A percentile compares a stretch with the other conserved stretches of the same genome.
Conservation (phyloP, 2,329 filamentous ascomycete species). For the Coniochaeta prunicola region DNA sequence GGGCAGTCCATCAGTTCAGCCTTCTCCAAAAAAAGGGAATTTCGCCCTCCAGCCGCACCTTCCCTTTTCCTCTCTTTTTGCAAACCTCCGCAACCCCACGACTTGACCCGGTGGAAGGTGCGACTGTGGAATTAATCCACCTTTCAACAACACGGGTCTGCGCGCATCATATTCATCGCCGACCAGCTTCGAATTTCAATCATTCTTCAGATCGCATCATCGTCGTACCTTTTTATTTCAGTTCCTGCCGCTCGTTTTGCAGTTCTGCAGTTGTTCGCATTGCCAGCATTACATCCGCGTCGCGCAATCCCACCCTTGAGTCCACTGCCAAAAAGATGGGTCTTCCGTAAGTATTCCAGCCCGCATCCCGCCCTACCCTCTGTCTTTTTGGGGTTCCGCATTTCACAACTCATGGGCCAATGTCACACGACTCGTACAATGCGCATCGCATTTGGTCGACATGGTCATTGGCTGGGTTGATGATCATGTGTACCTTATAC, state of each 20-base stretch:
- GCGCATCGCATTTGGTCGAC: background rate
- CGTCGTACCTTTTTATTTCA: background rate
- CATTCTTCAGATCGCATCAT: background rate
- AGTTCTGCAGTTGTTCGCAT: background rate
- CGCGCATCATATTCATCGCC: background rate
- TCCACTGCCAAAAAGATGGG: slow-evolving; percentile 14
- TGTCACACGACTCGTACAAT: background rate
- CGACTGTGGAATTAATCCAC: background rate
- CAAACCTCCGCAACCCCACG: slow-evolving; percentile 18
- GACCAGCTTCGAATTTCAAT: background rate
- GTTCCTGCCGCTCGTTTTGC: background rate
- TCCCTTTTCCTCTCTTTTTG: slow-evolving; percentile 10
- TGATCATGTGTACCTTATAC: no score
- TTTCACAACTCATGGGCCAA: background rate
- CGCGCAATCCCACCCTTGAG: slow-evolving; percentile 3
- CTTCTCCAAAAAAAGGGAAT: slow-evolving; percentile 13
- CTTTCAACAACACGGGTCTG: background rate
- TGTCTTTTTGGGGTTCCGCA: background rate
- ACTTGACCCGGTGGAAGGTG: slow-evolving; percentile 3
- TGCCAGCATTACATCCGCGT: slow-evolving; percentile 1
- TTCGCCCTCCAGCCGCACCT: slow-evolving; percentile 13
- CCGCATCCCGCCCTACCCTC: background rate
- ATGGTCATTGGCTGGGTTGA: no score
- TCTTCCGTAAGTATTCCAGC: slow-evolving; percentile 16
- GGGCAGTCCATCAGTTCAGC: no score